Evolutionary conservation across 108 stramenopile species (phyloP), one percentile per base, ranked within the genome.

Genomic region (Halocafeteria seosinensis): DNA sequence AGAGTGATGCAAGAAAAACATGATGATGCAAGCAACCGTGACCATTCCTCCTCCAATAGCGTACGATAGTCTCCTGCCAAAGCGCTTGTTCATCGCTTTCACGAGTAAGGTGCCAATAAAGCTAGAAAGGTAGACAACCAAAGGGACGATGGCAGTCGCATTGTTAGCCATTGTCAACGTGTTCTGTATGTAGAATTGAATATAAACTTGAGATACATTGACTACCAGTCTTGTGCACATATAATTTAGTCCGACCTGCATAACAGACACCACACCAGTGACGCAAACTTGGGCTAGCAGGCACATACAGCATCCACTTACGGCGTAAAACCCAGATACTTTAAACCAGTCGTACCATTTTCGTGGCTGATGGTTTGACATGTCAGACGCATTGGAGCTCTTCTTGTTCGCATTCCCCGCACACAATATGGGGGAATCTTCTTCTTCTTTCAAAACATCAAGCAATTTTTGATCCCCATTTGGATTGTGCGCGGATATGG

Each of bases 151-250:
- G 8, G 53, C 53, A 55, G 32, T 55, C 9, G 8, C 8, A 31
- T 28, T 12, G 9, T 28, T 31, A 31, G 29, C 53, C 53, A 55
- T 5, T 8, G 29, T 5, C 53, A 55, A 5, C 9, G 53, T 55
- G 5, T 5, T 31, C 12, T 28, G 29, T 8, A 55, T 31, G 53
- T 55, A 55, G 12, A 55, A 55, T 11, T 28, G 53, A 8, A 55
- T 5, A 31, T 55, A 55, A 28, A 12, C 12, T 31, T 55, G 53
- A 31, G 9, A 9, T 8, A 12, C 32, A 31, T 55, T 55, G 9
- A 55, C 53, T 31, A 55, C 53, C 53, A 55, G 8, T 12, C 53
- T 5, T 5, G 53, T 55, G 53, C 53, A 55, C 53, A 55, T 55
- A 31, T 55, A 55, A 8, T 5, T 55, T 8, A 12, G 9, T 5